These are phyloP conservation scores for Serpula lacrymans DNA, from an alignment of 768 basidiomycete species.

Conservation along the genomic window DNA sequence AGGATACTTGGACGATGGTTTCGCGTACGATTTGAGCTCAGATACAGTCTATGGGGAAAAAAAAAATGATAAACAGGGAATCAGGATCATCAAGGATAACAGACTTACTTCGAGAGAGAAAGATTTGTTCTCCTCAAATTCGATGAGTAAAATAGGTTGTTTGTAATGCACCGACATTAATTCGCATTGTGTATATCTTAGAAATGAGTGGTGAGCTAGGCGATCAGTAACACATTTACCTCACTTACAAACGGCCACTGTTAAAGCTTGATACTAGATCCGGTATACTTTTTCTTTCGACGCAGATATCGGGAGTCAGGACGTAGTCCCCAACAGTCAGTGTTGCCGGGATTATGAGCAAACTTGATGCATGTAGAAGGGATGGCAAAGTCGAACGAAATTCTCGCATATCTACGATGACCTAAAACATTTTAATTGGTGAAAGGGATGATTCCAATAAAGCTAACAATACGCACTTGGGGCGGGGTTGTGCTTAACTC, in stretches of 20 bases:
- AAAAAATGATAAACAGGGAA: neutral
- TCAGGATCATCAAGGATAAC: neutral
- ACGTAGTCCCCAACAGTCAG: conserved; percentile 96
- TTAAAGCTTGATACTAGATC: conserved; percentile 94
- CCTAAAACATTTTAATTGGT: conserved; percentile 38
- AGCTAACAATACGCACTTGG: conserved; percentile 36
- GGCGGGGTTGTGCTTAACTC: conserved; percentile 64
- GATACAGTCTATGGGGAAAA: conserved; percentile 46
- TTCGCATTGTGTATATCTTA: conserved; percentile 95
- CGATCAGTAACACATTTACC: neutral
- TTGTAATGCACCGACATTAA: conserved; percentile 96
- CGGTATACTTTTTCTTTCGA: conserved; percentile 92
- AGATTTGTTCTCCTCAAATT: conserved; percentile 96
- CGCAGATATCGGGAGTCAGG: conserved; percentile 89
- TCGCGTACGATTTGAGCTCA: conserved; percentile 66
- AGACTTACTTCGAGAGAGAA: conserved; percentile 79
- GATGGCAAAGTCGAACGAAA: conserved; percentile 92
- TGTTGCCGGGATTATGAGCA: conserved; percentile 86
- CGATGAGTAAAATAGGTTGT: conserved; percentile 87
- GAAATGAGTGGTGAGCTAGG: neutral
- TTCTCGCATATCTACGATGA: conserved; percentile 96
- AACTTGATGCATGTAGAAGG: conserved; percentile 75
- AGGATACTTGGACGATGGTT: conserved; percentile 49
- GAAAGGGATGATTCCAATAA: neutral
- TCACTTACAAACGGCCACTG: conserved; percentile 83